phyloP scores from a whole-genome alignment of 441 rosid genomes.

The Pelargonium myrrhifolium region DNA sequence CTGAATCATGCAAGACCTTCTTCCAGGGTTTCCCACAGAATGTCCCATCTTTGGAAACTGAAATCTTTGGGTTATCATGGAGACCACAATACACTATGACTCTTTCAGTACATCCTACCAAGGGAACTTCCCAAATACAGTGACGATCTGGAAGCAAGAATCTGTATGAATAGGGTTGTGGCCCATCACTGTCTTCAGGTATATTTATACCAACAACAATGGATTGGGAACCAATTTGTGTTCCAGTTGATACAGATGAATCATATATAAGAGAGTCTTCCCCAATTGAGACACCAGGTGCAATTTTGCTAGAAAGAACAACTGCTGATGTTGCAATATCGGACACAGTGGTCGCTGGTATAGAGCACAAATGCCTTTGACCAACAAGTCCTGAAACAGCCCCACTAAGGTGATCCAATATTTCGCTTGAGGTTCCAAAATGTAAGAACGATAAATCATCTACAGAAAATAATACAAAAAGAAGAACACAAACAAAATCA shows the following conservation, averaged over 20 bases:
- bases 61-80: slow-evolving; percentile 80
- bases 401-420: slow-evolving; percentile 79
- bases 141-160: slow-evolving; percentile 91
- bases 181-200: slow-evolving; percentile 34
- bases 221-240: slow-evolving; percentile 84
- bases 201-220: slow-evolving; percentile 74
- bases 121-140: slow-evolving; percentile 97
- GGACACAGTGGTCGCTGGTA: slow-evolving; percentile 80
- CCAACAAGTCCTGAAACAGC: slow-evolving; percentile 77
- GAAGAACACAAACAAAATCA: slow-evolving; percentile 17
- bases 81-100: slow-evolving; percentile 84
- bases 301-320: slow-evolving; percentile 83
- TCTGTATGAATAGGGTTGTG: slow-evolving; percentile 35
- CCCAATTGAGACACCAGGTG: slow-evolving; percentile 80
- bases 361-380: slow-evolving; percentile 83
- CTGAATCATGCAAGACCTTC: slow-evolving; percentile 61
- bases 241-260: slow-evolving; percentile 56
- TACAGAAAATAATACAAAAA: slow-evolving; percentile 30
- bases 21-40: slow-evolving; percentile 92
- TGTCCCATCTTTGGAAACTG: slow-evolving; percentile 56
- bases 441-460: slow-evolving; percentile 79
- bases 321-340: slow-evolving; percentile 86
- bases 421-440: slow-evolving; percentile 96
- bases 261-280: slow-evolving; percentile 90
- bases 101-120: slow-evolving; percentile 54